Percentiles rank a stretch among this genome's conserved stretches.
Evolutionary conservation across 257 asterid genomes (phyloP).

Genomic region (Cynanchum wilfordii): DNA sequence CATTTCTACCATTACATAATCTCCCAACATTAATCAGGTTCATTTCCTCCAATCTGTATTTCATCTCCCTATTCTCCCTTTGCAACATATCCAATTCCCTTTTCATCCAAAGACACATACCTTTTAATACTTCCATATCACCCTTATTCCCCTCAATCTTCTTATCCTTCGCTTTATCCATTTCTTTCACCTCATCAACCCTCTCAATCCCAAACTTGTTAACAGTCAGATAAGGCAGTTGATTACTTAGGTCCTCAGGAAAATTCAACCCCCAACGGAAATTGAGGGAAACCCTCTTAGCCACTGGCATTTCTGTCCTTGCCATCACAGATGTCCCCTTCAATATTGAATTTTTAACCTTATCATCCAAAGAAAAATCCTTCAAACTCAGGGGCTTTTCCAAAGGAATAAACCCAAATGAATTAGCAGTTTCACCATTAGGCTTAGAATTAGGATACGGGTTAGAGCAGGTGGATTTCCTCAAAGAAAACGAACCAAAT

Average conservation of each 20-base stretch:
- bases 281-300: constrained; percentile 40
- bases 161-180: constrained; percentile 27
- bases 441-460: constrained; percentile 11
- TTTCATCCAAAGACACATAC: constrained; percentile 72
- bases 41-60: constrained; percentile 51
- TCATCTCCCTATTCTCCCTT: constrained; percentile 60
- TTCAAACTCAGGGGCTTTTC: constrained; percentile 43
- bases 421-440: constrained; percentile 29
- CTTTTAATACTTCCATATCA: constrained; percentile 49
- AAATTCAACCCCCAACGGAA: constrained; percentile 70
- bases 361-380: constrained; percentile 35
- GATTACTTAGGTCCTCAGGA: constrained; percentile 40
- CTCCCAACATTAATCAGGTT: constrained; percentile 28
- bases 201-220: constrained; percentile 63
- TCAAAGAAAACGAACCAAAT: constrained; percentile 68
- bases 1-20: constrained; percentile 21
- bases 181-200: constrained; percentile 41
- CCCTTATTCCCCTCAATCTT: constrained; percentile 24
- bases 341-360: constrained; percentile 37
- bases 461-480: constrained; percentile 49
- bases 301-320: constrained; percentile 54
- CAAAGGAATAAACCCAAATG: constrained; percentile 61
- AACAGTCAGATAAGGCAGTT: constrained; percentile 54
- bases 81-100: constrained; percentile 59
- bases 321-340: constrained; percentile 57